phyloP scores from a whole-genome alignment of 371 early-diverging fungal species.

The Mycotypha africana region DNA sequence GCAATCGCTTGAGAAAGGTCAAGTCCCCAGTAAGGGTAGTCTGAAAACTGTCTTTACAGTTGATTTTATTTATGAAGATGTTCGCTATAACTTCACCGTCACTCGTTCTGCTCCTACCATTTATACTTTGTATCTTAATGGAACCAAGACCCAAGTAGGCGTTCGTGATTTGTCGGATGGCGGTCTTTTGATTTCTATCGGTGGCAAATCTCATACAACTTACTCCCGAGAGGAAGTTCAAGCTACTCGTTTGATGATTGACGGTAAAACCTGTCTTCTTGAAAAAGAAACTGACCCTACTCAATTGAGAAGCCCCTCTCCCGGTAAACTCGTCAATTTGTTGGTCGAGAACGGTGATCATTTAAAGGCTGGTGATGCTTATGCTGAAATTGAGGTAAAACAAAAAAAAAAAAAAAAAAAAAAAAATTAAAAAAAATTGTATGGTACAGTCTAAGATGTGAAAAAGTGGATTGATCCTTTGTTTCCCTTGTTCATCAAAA shows the following conservation, averaged over 20 bases:
- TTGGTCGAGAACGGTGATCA: constrained; percentile 90
- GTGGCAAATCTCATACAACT: constrained; percentile 85
- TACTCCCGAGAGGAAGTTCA: constrained; percentile 90
- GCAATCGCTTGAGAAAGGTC: constrained; percentile 83
- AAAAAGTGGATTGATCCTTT: constrained; percentile 1
- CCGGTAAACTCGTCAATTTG: constrained; percentile 95
- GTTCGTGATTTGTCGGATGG: constrained; percentile 87
- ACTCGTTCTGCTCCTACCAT: constrained; percentile 77
- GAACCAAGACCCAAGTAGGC: constrained; percentile 75
- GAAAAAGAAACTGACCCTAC: constrained; percentile 97
- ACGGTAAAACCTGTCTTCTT: constrained; percentile 87
- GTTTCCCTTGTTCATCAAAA: background rate
- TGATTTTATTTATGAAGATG: constrained; percentile 88
- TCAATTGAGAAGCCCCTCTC: constrained; percentile 89
- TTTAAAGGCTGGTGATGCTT: constrained; percentile 85
- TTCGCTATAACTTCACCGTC: constrained; percentile 84
- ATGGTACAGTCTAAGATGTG: too few relatives aligned
- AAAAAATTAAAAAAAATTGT: constrained; percentile 3
- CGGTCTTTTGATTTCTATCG: constrained; percentile 87
- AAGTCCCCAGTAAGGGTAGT: constrained; percentile 75
- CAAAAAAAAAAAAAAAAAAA: background rate
- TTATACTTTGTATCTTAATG: constrained; percentile 78
- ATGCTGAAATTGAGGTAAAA: constrained; percentile 92
- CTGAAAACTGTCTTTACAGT: constrained; percentile 73
- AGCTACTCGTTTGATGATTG: constrained; percentile 83